Evolutionary conservation across 345 rosid genomes (phyloP), one percentile per base, ranked within the genome.

Genomic region (Fremontodendron californicum): DNA sequence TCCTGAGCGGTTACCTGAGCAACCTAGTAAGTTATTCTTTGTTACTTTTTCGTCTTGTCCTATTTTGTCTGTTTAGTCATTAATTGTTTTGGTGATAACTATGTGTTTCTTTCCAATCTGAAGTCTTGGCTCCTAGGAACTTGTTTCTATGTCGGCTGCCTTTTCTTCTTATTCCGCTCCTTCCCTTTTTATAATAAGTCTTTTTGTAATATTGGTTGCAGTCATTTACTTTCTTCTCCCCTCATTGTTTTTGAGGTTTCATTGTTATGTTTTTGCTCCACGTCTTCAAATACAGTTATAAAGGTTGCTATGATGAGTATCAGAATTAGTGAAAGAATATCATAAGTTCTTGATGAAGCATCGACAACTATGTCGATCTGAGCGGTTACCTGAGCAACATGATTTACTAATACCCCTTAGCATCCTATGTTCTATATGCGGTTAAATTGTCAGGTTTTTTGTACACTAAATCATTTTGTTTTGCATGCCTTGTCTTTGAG

Each of bases 1-100:
- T 82, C 85, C 84, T 87, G 87, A 84, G 89, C 88, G 80, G 90
- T 90, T 87, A 87, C 81, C 89, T 87, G 89, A 87, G 88, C 84
- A 78, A 81, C 77, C 82, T 19, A 52, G n/a, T 52, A 1, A 16
- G 5, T 19, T 72, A 8, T n/a, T n/a, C n/a, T n/a, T n/a, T n/a
- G 4, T 51, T 8, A 6, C 21, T 52, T 5, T 33, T 11, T 18
- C 15, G 1, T 72, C 19, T 13, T 72, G 3, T 6, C 1, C 33
- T 37, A 9, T 1, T 27, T 25, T 25, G 1, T 21, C 16, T 63
- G 21, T 63, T 3, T 63, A 5, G 18, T 19, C 6, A 23, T 64
- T 64, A 12, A 27, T 27, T 27, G 64, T n/a, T 25, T 60, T 60
- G 64, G 64, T 58, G 18, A 27, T 27, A 12, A 27, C 37, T 12